Evolutionary conservation across 2,329 filamentous ascomycete species (phyloP).

Genomic region (Sarocladiaceae sp.): DNA sequence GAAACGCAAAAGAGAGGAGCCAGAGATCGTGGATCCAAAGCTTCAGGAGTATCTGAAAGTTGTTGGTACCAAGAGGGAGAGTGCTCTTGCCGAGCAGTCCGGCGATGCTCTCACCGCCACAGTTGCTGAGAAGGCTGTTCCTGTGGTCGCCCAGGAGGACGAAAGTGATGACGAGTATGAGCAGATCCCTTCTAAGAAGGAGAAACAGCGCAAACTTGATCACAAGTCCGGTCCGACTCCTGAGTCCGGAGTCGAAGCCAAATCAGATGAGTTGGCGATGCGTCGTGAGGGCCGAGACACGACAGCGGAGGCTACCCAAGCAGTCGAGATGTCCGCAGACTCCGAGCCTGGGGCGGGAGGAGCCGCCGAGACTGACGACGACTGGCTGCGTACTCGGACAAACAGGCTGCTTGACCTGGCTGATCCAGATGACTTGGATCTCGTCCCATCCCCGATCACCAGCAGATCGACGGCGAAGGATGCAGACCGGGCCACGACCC

Average conservation of each 20-base stretch:
- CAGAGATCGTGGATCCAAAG: constrained; percentile 67
- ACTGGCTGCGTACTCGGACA: constrained; percentile 89
- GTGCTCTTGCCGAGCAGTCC: constrained; percentile 26
- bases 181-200: constrained; percentile 50
- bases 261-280: neutral
- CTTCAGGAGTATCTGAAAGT: constrained; percentile 81
- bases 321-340: constrained; percentile 3
- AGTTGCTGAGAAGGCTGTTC: constrained; percentile 14
- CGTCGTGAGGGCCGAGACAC: constrained; percentile 3
- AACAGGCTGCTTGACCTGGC: constrained; percentile 81
- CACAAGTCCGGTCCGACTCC: constrained; percentile 8
- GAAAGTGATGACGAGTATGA: constrained; percentile 77
- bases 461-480: neutral
- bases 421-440: constrained; percentile 60
- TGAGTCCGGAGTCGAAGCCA: neutral
- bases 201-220: constrained; percentile 31
- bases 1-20: constrained; percentile 64
- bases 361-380: constrained; percentile 64
- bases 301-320: neutral
- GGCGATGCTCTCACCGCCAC: constrained; percentile 17
- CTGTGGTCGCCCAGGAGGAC: constrained; percentile 38
- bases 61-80: constrained; percentile 57
- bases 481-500: constrained; percentile 12
- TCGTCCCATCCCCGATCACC: constrained; percentile 11
- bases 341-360: constrained; percentile 14